Evolutionary conservation across 129 eudicot species (phyloP).

Genomic region (Mikania micrantha): DNA sequence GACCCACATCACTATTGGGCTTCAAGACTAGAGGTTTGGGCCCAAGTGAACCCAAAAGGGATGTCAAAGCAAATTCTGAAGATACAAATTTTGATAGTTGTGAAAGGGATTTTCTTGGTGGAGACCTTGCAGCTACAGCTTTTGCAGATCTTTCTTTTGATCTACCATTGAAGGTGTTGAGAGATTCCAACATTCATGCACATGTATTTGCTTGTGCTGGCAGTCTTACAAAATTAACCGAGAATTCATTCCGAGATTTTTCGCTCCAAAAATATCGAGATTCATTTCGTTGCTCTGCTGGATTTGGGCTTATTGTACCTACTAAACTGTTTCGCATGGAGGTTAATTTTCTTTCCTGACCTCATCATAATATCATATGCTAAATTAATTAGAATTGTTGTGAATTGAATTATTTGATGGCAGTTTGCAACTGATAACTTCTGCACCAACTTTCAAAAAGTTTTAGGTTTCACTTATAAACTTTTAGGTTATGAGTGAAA

Average conservation of each 20-base stretch:
- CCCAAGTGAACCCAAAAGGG: conserved; percentile 71
- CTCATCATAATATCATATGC: conserved; percentile 1
- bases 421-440: too few species aligned
- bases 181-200: conserved; percentile 77
- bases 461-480: too few species aligned
- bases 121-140: conserved; percentile 83
- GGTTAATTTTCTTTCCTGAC: conserved; percentile 36
- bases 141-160: conserved; percentile 94
- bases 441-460: too few species aligned
- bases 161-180: conserved; percentile 64
- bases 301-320: conserved; percentile 74
- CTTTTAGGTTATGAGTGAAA: too few species aligned
- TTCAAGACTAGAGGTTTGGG: conserved; percentile 79
- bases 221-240: conserved; percentile 58
- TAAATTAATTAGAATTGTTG: neutral
- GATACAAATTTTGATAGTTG: conserved; percentile 29
- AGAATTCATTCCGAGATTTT: conserved; percentile 48
- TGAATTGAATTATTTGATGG: neutral
- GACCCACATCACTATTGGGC: conserved; percentile 73
- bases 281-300: conserved; percentile 63
- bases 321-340: conserved; percentile 86
- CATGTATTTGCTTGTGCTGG: conserved; percentile 77
- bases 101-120: conserved; percentile 71
- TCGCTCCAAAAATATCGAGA: conserved; percentile 52
- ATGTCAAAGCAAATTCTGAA: conserved; percentile 24